A percentile compares a stretch with the other conserved stretches of the same genome.
Evolutionary conservation across 768 basidiomycete genomes (phyloP).

Genomic region (Cystobasidium ongulense): DNA sequence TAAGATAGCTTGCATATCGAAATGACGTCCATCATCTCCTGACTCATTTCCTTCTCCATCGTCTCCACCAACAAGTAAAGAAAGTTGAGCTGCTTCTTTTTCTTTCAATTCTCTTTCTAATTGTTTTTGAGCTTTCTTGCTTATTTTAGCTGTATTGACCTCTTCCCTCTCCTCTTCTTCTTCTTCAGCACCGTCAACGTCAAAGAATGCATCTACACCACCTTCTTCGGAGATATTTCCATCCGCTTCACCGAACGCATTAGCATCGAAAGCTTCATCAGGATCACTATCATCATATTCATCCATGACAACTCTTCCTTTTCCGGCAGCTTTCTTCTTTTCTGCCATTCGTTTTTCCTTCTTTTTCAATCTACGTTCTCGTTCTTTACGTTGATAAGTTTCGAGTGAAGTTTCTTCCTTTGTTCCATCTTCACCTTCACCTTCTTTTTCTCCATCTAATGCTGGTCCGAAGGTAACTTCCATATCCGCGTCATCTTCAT

Average conservation of each 20-base stretch:
- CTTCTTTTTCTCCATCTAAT: slow-evolving; percentile 50
- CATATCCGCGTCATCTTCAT: slow-evolving; percentile 57
- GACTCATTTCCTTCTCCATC: slow-evolving; percentile 48
- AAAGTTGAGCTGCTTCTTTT: slow-evolving; percentile 48
- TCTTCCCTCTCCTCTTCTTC: slow-evolving; percentile 33
- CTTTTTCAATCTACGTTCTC: slow-evolving; percentile 73
- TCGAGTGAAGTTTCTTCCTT: slow-evolving; percentile 81
- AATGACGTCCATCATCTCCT: slow-evolving; percentile 53
- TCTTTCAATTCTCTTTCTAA: slow-evolving; percentile 26
- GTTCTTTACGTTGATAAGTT: slow-evolving; percentile 77
- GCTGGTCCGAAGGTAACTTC: slow-evolving; percentile 92
- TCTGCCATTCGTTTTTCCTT: slow-evolving; percentile 59
- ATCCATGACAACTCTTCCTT: slow-evolving; percentile 47
- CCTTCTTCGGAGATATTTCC: slow-evolving; percentile 38
- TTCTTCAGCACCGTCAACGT: slow-evolving; percentile 37
- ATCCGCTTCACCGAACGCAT: slow-evolving; percentile 32
- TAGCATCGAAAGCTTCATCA: slow-evolving; percentile 37
- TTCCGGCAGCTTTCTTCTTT: slow-evolving; percentile 27
- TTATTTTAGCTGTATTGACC: slow-evolving; percentile 25
- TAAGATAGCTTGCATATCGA: slow-evolving; percentile 79
- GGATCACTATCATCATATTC: slow-evolving; percentile 35
- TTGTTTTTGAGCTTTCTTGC: slow-evolving; percentile 37
- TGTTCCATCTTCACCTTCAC: slow-evolving; percentile 43
- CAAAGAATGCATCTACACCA: slow-evolving; percentile 40
- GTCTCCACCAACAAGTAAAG: slow-evolving; percentile 54